Conservation (phyloP, 2,329 filamentous ascomycete genomes). For the Nemania sp. region DNA sequence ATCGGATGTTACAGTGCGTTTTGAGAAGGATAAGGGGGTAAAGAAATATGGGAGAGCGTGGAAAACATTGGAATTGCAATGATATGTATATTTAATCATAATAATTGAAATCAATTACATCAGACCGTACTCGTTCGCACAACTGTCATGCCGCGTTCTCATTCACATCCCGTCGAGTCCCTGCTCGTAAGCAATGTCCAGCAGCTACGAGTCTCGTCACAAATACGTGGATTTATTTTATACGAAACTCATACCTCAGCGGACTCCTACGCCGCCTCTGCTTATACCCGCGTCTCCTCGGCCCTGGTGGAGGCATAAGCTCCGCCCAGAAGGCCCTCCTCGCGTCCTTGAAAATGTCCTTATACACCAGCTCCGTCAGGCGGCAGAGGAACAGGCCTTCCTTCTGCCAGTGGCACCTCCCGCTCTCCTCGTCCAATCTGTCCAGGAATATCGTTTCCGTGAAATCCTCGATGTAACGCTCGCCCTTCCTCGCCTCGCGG, state of each 20-base stretch:
- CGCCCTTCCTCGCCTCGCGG: accelerated
- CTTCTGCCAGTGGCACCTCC: conserved; percentile 7
- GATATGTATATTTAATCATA: no score
- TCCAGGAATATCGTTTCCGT: not conserved
- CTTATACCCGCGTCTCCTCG: not conserved
- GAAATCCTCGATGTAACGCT: not conserved
- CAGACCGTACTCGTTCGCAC: no score
- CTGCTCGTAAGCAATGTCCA: not conserved
- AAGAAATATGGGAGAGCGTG: no score
- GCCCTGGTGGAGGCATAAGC: not conserved
- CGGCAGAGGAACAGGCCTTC: conserved; percentile 12
- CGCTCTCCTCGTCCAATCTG: not conserved
- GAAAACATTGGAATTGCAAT: no score
- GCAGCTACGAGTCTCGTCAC: not conserved
- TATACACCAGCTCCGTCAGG: not conserved
- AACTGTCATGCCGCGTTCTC: no score
- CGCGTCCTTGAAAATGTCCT: not conserved
- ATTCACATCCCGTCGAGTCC: not conserved
- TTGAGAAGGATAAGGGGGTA: no score
- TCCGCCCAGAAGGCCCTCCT: accelerated
- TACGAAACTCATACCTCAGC: not conserved
- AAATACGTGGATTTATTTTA: not conserved
- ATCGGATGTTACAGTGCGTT: not conserved
- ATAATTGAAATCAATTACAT: no score
- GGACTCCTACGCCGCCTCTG: not conserved